Percentiles rank a stretch among this genome's conserved stretches.
phyloP scores from a whole-genome alignment of 2,329 filamentous ascomycete genomes.

The Exophiala sp. region DNA sequence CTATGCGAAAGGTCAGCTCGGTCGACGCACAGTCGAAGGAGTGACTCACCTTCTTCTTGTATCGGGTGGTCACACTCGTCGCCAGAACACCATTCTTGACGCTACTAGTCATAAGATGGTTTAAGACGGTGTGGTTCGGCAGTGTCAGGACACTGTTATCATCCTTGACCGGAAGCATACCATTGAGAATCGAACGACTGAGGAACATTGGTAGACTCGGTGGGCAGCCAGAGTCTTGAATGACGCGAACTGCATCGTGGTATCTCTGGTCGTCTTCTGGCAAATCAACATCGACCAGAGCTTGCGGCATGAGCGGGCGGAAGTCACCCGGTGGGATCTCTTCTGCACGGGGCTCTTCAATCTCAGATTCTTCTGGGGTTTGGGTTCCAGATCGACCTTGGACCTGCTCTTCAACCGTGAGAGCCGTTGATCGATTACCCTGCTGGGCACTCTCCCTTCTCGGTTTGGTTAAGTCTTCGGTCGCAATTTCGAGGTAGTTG shows the following conservation, averaged over 20 bases:
- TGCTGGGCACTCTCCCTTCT: slow-evolving; percentile 37
- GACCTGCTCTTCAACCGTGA: slow-evolving; percentile 42
- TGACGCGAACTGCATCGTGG: slow-evolving; percentile 68
- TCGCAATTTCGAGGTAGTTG: slow-evolving; percentile 93
- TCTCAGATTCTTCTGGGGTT: slow-evolving; percentile 30
- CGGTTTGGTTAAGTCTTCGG: slow-evolving; percentile 58
- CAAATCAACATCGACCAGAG: slow-evolving; percentile 81
- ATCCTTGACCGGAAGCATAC: slow-evolving; percentile 87
- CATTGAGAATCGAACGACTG: slow-evolving; percentile 91
- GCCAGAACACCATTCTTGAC: slow-evolving; percentile 96
- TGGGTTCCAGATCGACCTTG: slow-evolving; percentile 32
- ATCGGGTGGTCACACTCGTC: slow-evolving; percentile 94
- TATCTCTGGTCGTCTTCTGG: slow-evolving; percentile 74
- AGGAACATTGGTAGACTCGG: slow-evolving; percentile 86
- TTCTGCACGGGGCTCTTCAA: slow-evolving; percentile 39
- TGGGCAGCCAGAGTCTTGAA: slow-evolving; percentile 75
- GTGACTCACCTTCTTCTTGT: slow-evolving; percentile 70
- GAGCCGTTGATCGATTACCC: slow-evolving; percentile 34
- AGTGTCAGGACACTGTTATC: slow-evolving; percentile 96
- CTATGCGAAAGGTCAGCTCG: slow-evolving; percentile 45
- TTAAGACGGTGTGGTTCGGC: slow-evolving; percentile 95
- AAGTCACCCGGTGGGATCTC: slow-evolving; percentile 59
- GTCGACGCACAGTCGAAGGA: background rate
- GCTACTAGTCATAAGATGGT: slow-evolving; percentile 94
- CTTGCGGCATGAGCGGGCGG: slow-evolving; percentile 72